phyloP scores from a whole-genome alignment of 345 rosid genomes.

The Geranium brycei region DNA sequence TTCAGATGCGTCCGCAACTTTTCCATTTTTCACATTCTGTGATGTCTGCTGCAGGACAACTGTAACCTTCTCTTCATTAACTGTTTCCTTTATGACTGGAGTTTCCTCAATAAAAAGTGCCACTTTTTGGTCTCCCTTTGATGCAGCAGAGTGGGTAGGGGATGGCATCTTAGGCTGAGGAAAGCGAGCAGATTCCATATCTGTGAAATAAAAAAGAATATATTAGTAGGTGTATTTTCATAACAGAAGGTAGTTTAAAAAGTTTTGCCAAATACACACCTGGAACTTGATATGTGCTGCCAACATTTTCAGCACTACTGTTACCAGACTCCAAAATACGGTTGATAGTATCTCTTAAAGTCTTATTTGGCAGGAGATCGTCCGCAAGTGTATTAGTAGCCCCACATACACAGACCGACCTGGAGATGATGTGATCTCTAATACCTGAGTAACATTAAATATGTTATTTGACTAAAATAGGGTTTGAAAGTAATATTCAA shows the following conservation, averaged over 20 bases:
- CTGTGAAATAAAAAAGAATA: conserved; percentile 19
- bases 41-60: conserved; percentile 24
- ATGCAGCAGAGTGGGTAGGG: conserved; percentile 62
- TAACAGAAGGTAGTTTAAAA: neutral
- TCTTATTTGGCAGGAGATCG: conserved; percentile 93
- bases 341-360: conserved; percentile 80
- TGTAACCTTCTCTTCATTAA: conserved; percentile 32
- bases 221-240: neutral
- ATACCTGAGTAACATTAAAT: conserved; percentile 45
- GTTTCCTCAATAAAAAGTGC: conserved; percentile 26
- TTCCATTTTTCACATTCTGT: conserved; percentile 33
- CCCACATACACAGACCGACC: conserved; percentile 75
- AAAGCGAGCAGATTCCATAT: conserved; percentile 71
- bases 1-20: conserved; percentile 43
- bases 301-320: conserved; percentile 74
- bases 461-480: neutral
- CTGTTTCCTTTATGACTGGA: conserved; percentile 21
- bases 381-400: conserved; percentile 75
- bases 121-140: conserved; percentile 49
- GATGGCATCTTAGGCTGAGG: conserved; percentile 61
- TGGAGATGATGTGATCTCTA: conserved; percentile 67
- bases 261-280: conserved; percentile 30
- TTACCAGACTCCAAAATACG: conserved; percentile 90
- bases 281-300: conserved; percentile 72
- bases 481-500: no score